Percentiles rank a stretch among this genome's conserved stretches.
Conservation (phyloP, 371 early-diverging fungal species). For the Rhizoclosmatium hyalinum region DNA sequence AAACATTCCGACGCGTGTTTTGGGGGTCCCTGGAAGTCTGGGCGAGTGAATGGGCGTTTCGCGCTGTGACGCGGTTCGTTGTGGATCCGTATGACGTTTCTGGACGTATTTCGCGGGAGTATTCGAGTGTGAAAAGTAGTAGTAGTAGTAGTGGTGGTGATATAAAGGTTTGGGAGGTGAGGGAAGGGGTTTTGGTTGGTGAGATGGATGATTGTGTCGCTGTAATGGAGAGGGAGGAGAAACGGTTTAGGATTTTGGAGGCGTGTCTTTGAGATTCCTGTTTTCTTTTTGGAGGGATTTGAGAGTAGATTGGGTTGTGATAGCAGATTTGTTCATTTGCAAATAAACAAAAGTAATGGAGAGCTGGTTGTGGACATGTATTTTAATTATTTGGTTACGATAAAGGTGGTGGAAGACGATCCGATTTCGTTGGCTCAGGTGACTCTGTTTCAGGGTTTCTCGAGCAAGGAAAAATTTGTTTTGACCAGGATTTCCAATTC, state of each 20-base stretch:
- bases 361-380: too few species aligned
- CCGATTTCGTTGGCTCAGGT: too few species aligned
- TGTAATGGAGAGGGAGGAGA: constrained; percentile 4
- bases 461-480: too few species aligned
- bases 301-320: too few species aligned
- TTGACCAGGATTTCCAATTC: too few species aligned
- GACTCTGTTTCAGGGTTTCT: too few species aligned
- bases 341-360: too few species aligned
- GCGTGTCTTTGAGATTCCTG: neutral
- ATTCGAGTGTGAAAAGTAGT: neutral
- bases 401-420: too few species aligned
- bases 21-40: constrained; percentile 18
- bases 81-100: constrained; percentile 34
- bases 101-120: constrained; percentile 19
- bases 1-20: neutral
- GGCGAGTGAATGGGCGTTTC: constrained; percentile 25
- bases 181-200: constrained; percentile 16
- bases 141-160: neutral
- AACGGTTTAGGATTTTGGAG: constrained; percentile 15
- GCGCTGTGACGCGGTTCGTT: constrained; percentile 27
- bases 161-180: neutral
- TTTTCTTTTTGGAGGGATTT: too few species aligned
- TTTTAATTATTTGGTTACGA: too few species aligned
- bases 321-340: too few species aligned
- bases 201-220: constrained; percentile 20